Evolutionary conservation across 2,329 filamentous ascomycete species (phyloP), one percentile per base, ranked within the genome.

Genomic region (Penicillium sp.): DNA sequence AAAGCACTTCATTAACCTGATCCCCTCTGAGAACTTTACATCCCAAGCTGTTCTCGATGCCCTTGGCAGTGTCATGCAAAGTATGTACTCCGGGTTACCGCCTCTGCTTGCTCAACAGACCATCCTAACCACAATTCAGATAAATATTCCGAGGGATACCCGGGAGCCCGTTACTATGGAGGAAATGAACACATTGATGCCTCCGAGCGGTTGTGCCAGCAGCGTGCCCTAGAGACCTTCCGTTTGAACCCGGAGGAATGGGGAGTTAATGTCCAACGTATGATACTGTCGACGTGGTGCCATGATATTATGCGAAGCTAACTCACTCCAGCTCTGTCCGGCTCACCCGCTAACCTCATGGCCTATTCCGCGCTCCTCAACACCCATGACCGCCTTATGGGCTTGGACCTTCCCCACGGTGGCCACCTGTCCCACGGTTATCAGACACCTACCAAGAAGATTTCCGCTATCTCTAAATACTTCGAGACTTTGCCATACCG

Each of bases 401-500:
- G 94, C 70, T 83, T 97, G 66, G 92, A 97, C 74, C 85, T 97
- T 53, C 92, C 92, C 61, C 92, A 97, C 74, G 92, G 92, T 77
- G 92, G 92, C 65, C 92, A 97, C 80, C 82, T 97, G 79, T 91
- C 88, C 75, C 94, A 99, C 82, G 94, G 94, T 65, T 99, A 99
- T 81, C 94, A 99, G 80, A 97, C 90, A 33, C 90, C 94, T 31
- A 86, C 88, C 72, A 90, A 89, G 82, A 99, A 99, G 72, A 99
- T 99, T 77, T 97, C 93, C 53, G 91, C 91, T 58, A 89, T 99
- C 68, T 97, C 93, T 37, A 97, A 93, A 71, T 99, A 99, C 85
- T 99, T 97, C 74, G 93, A 99, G 84, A 99, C 94, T 57, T 88
- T 99, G 78, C 94, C 94, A 53, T 99, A 99, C 84, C 88, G 91